These are phyloP conservation scores for Lippia alba DNA, from an alignment of 305 asterid genomes.

Conservation along the genomic window DNA sequence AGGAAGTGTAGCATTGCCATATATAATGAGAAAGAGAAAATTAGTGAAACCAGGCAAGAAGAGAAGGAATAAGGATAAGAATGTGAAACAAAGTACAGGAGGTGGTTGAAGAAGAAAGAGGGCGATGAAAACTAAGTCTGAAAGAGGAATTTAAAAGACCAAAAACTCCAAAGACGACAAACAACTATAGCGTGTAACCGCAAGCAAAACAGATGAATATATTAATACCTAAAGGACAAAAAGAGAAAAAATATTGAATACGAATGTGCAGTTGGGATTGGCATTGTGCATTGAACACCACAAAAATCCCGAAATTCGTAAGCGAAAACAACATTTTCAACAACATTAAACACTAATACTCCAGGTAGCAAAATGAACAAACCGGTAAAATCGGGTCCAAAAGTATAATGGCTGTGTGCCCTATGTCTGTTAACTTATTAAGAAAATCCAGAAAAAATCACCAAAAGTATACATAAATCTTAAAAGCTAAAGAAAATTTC, in stretches of 20 bases:
- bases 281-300: slow-evolving; percentile 26
- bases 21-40: slow-evolving; percentile 30
- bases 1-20: slow-evolving; percentile 35
- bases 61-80: slow-evolving; percentile 23
- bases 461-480: slow-evolving; percentile 2
- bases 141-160: slow-evolving; percentile 31
- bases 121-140: slow-evolving; percentile 44
- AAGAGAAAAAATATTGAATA: slow-evolving; percentile 27
- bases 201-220: slow-evolving; percentile 34
- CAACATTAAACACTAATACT: slow-evolving; percentile 26
- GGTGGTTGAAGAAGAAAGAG: slow-evolving; percentile 24
- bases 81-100: slow-evolving; percentile 22
- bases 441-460: slow-evolving; percentile 25
- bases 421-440: slow-evolving; percentile 5
- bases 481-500: slow-evolving; percentile 17
- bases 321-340: slow-evolving; percentile 11
- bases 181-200: slow-evolving; percentile 20
- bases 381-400: slow-evolving; percentile 19
- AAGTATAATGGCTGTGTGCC: neutral
- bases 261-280: slow-evolving; percentile 16
- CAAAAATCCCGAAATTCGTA: slow-evolving; percentile 27
- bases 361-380: slow-evolving; percentile 24
- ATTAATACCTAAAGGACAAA: slow-evolving; percentile 36
- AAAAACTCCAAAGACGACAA: slow-evolving; percentile 37
- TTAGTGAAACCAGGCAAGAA: slow-evolving; percentile 30